Evolutionary conservation across 2,329 filamentous ascomycete species (phyloP), one percentile per base, ranked within the genome.

Genomic region (Colletotrichum lupini): DNA sequence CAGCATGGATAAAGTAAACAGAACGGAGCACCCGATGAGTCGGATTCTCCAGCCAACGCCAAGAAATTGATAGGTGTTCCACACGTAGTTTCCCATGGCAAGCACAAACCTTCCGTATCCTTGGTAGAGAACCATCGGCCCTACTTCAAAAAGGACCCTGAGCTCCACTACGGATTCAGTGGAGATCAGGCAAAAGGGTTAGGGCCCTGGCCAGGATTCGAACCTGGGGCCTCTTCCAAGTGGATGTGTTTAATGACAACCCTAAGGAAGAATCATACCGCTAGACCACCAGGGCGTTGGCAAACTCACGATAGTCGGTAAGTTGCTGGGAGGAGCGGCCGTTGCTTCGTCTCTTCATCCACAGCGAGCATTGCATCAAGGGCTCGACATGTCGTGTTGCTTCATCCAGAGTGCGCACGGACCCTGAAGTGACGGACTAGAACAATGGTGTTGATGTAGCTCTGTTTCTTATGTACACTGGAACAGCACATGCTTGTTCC

Each of bases 201-300:
- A 8, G 57, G 60, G 60, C 60, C 60, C 60, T 62, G 60, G 60
- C 60, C 60, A 62, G 60, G 60, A 46, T 49, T 62, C 60, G 60
- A 62, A 62, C 60, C 60, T 62, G 37, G 60, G 60, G 49, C 60
- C 60, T 62, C 60, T 62, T 62, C 60, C 60, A 62, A 19, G 26
- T 62, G 26, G n/a, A 19, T 62, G 2, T 24, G 30, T 52, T 22
- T 19, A 4, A 3, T 9, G 6, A 52, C 9, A 35, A 52, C 60
- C 60, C 60, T 63, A 63, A 63, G 60, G 60, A 53, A 63, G 60
- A 63, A 53, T 63, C 60, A 63, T 63, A 53, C 60, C 60, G 60
- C 60, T 63, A 63, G 42, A 53, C 60, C 60, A 63, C 60, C 42
- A 63, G 60, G 60, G 28, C 60, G 12, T 1, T 14, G 26, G 7